phyloP scores from a whole-genome alignment of 768 basidiomycete genomes.

The Imleria badia region DNA sequence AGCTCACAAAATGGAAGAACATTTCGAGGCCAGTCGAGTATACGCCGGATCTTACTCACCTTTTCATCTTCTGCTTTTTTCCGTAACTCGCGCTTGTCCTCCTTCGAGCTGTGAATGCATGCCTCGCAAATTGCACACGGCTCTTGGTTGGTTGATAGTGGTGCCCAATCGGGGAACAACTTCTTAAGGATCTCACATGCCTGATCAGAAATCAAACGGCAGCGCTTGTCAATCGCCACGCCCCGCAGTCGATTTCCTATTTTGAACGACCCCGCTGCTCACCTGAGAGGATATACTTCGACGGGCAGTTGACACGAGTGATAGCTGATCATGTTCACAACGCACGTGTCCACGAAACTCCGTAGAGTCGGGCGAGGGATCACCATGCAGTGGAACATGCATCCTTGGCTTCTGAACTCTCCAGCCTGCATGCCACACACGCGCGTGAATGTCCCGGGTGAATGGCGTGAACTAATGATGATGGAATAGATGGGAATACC shows the following conservation, averaged over 20 bases:
- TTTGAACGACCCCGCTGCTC: constrained; percentile 14
- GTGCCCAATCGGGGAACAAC: constrained; percentile 66
- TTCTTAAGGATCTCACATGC: constrained; percentile 53
- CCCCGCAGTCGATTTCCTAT: constrained; percentile 11
- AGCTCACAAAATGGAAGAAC: constrained; percentile 17
- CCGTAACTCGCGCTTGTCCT: constrained; percentile 60
- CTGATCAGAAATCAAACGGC: constrained; percentile 36
- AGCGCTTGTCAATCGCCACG: constrained; percentile 16
- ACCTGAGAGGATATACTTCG: constrained; percentile 64
- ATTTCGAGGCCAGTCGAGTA: not conserved
- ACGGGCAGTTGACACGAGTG: constrained; percentile 54
- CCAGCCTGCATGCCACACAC: constrained; percentile 59
- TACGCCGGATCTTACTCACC: constrained; percentile 38
- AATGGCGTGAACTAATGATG: constrained; percentile 10
- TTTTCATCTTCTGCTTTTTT: constrained; percentile 78
- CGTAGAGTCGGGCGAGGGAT: constrained; percentile 65
- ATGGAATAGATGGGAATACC: constrained; percentile 40
- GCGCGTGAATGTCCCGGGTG: constrained; percentile 4
- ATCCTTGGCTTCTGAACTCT: constrained; percentile 68
- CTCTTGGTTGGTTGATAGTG: constrained; percentile 49
- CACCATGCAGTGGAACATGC: constrained; percentile 56
- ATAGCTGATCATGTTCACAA: constrained; percentile 70
- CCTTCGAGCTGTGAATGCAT: constrained; percentile 51
- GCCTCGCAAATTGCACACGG: constrained; percentile 66
- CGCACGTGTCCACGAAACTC: constrained; percentile 59